Percentiles rank a stretch among this genome's conserved stretches.
Conservation (phyloP, 2,329 filamentous ascomycete species). For the Drechslerella dactyloides region DNA sequence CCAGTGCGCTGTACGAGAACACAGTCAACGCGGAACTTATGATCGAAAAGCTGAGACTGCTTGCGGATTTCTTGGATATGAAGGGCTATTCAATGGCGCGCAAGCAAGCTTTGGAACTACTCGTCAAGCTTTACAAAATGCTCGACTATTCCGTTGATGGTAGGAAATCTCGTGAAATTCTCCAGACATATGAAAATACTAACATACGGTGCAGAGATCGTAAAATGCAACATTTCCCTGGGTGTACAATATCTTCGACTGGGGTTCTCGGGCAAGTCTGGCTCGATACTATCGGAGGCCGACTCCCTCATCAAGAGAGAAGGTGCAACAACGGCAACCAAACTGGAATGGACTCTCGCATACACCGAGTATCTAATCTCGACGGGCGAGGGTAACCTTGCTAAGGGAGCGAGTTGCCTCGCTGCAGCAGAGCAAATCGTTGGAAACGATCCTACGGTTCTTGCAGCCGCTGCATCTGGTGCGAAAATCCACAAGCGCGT, state of each 20-base stretch:
- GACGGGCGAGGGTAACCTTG: slow-evolving; percentile 65
- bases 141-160: slow-evolving; percentile 42
- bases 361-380: slow-evolving; percentile 76
- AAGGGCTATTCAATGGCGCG: slow-evolving; percentile 53
- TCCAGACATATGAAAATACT: background rate
- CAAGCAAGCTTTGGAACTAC: slow-evolving; percentile 52
- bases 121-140: slow-evolving; percentile 51
- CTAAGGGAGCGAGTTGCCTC: slow-evolving; percentile 64
- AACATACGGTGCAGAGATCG: slow-evolving; percentile 40
- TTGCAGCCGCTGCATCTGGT: slow-evolving; percentile 55
- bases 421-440: slow-evolving; percentile 53
- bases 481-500: slow-evolving; percentile 59
- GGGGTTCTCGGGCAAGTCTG: slow-evolving; percentile 68
- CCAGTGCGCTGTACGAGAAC: slow-evolving; percentile 19
- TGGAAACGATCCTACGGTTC: slow-evolving; percentile 56
- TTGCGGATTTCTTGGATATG: slow-evolving; percentile 55
- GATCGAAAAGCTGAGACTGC: slow-evolving; percentile 52
- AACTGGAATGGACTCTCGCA: slow-evolving; percentile 70
- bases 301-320: slow-evolving; percentile 61
- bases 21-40: slow-evolving; percentile 48
- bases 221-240: slow-evolving; percentile 56
- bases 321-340: slow-evolving; percentile 60
- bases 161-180: background rate
- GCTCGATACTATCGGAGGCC: slow-evolving; percentile 66
- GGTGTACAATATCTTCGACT: slow-evolving; percentile 66